Evolutionary conservation across 106 monocot species (phyloP), one percentile per base, ranked within the genome.

Genomic region (Amphibolis antarctica): DNA sequence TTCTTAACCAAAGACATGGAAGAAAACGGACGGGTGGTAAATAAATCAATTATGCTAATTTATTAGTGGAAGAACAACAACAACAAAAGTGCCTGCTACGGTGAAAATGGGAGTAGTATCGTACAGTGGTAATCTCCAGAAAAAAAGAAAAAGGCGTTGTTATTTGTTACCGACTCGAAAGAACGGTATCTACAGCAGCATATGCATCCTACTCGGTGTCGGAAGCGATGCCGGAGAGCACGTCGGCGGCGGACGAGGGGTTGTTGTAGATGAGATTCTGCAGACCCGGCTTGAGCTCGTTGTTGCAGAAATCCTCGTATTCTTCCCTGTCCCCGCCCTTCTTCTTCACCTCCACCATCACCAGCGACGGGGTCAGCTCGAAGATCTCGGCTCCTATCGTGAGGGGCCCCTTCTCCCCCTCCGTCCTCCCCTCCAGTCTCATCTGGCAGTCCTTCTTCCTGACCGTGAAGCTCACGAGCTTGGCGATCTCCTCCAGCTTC

Each of bases 231-330:
- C 27, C 31, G 20, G 27, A 67, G 47, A 18, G 29, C 12, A 50
- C 55, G 25, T 67, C 61, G 24, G 75, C 28, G 18, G 21, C 30
- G 23, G 62, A 24, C n/a, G 73, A 54, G 27, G 80, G 28, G 26
- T 70, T 57, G 27, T 53, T 61, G 47, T 76, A 69, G 55, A 87
- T 45, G 30, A 92, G 76, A 42, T 71, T 52, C 44, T 69, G 77
- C 80, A 92, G 62, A 14, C 88, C 88, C 0, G 92, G 88, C 46
- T 85, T 92, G 28, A 92, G 77, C 64, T 92, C 92, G 59, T 49
- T 84, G 62, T 68, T 64, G 47, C 77, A 88, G 58, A 92, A 92
- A 65, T 92, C 84, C 44, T 92, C 88, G 48, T 88, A 92, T 46
- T 88, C 92, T 12, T 52, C 78, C 21, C 13, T 78, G 44, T 88